These are phyloP conservation scores for Coemansia sp. DNA, from an alignment of 192 early-diverging fungal species.

Conservation along the genomic window DNA sequence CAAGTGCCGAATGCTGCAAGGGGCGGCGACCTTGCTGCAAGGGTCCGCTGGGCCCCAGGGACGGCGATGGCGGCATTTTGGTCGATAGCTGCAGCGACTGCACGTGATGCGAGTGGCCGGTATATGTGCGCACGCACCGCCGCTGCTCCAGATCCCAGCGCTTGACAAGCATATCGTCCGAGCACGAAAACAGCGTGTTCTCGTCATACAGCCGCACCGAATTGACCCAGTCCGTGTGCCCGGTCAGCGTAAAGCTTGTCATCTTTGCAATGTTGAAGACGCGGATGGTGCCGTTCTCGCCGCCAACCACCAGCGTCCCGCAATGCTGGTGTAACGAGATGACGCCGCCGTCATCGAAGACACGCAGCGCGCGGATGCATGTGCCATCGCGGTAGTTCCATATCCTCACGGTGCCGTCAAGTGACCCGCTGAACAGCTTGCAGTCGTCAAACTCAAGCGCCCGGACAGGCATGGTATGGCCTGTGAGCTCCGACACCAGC, in stretches of 20 bases:
- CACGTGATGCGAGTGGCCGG: constrained; percentile 75
- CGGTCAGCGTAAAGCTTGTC: constrained; percentile 66
- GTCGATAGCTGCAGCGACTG: constrained; percentile 59
- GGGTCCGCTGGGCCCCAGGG: background rate
- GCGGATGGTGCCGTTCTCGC: constrained; percentile 78
- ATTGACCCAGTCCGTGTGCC: constrained; percentile 93
- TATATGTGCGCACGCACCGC: constrained; percentile 65
- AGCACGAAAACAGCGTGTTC: constrained; percentile 73
- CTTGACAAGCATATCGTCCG: constrained; percentile 84
- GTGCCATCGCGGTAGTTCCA: constrained; percentile 91
- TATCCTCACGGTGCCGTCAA: constrained; percentile 88
- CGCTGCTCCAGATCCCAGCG: constrained; percentile 81
- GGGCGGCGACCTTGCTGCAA: background rate
- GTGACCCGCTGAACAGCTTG: constrained; percentile 90
- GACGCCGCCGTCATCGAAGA: constrained; percentile 67
- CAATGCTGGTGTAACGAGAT: constrained; percentile 80
- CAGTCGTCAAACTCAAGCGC: constrained; percentile 93
- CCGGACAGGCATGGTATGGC: constrained; percentile 85
- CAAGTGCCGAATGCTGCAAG: too few species aligned
- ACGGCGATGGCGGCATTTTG: constrained; percentile 18
- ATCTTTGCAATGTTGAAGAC: constrained; percentile 75
- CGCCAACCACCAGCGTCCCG: constrained; percentile 80
- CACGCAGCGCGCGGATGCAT: constrained; percentile 74
- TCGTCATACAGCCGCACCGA: constrained; percentile 75
- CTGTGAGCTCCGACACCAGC: constrained; percentile 71